These are phyloP conservation scores for Erythrophleum ivorense DNA, from an alignment of 331 rosid genomes.

Conservation along the genomic window DNA sequence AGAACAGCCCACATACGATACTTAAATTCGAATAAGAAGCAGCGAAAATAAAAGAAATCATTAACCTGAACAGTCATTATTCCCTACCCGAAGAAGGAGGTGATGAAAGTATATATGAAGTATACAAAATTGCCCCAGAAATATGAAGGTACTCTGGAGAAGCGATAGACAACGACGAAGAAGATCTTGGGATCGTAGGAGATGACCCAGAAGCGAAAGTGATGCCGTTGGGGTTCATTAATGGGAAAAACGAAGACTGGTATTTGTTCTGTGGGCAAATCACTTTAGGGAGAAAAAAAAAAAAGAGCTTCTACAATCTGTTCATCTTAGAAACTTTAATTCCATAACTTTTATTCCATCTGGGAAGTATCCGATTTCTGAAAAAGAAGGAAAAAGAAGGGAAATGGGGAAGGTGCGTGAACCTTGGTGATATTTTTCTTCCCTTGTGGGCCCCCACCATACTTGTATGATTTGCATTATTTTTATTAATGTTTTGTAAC, in stretches of 20 bases:
- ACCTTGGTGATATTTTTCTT: constrained; percentile 45
- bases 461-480: neutral
- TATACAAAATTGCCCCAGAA: neutral
- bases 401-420: constrained; percentile 75
- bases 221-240: constrained; percentile 45
- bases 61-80: neutral
- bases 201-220: constrained; percentile 31
- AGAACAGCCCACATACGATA: constrained; percentile 10
- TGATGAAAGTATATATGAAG: constrained; percentile 15
- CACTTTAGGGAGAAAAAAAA: neutral
- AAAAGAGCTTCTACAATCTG: constrained; percentile 15
- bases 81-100: constrained; percentile 57
- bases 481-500: neutral
- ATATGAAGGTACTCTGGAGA: neutral
- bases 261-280: constrained; percentile 43
- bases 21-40: constrained; percentile 29
- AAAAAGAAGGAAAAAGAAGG: constrained; percentile 32
- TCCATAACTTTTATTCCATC: neutral
- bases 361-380: constrained; percentile 30
- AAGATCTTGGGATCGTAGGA: constrained; percentile 31
- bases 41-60: constrained; percentile 2
- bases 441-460: constrained; percentile 42
- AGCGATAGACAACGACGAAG: neutral
- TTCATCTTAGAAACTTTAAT: neutral
- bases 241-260: constrained; percentile 16